Evolutionary conservation across 2,329 filamentous ascomycete species (phyloP).

Genomic region (Gaeumannomyces sp.): DNA sequence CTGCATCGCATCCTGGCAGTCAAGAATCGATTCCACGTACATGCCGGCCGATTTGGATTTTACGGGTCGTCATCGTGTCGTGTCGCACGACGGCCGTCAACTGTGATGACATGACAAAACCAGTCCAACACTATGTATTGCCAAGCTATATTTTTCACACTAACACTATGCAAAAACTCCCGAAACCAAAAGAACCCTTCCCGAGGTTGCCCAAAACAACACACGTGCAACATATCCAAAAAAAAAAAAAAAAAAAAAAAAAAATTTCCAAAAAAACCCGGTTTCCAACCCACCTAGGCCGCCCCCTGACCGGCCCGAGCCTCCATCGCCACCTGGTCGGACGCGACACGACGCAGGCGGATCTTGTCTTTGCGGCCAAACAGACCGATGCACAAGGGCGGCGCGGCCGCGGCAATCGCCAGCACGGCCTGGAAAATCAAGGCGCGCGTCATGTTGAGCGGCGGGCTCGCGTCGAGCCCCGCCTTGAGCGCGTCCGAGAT

Average conservation of each 20-base stretch:
- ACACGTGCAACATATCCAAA: neutral
- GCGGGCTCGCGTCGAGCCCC: constrained; percentile 46
- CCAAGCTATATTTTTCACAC: too few relatives aligned
- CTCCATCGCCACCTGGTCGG: constrained; percentile 28
- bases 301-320: too few relatives aligned
- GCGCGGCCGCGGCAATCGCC: constrained; percentile 55
- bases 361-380: constrained; percentile 56
- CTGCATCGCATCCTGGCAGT: too few relatives aligned
- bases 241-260: neutral
- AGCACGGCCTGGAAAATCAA: constrained; percentile 76
- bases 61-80: too few relatives aligned
- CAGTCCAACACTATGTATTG: too few relatives aligned
- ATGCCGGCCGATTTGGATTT: too few relatives aligned
- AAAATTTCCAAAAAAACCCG: neutral
- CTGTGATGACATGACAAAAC: too few relatives aligned
- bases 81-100: too few relatives aligned
- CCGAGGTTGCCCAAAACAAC: neutral
- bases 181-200: neutral
- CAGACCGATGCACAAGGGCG: constrained; percentile 62
- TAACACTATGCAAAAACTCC: too few relatives aligned
- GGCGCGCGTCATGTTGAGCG: constrained; percentile 65
- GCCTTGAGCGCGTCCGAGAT: constrained; percentile 69
- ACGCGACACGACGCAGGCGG: constrained; percentile 41
- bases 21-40: too few relatives aligned
- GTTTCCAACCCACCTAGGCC: neutral